Conservation (phyloP, 495 filamentous ascomycete species). For the Xylaria telfairii region DNA sequence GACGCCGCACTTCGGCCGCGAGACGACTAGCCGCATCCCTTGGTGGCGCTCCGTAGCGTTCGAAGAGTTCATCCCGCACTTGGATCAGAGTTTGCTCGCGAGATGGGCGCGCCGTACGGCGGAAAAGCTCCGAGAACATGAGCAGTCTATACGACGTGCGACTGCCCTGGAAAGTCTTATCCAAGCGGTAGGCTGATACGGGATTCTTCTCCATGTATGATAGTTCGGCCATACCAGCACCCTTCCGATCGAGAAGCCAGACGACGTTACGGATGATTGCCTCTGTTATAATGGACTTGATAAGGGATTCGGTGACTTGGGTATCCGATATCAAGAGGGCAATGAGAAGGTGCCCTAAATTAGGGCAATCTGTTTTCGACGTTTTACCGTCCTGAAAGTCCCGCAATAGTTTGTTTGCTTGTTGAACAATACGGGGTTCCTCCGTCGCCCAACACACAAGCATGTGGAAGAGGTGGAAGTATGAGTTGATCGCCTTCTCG, state of each 20-base stretch:
- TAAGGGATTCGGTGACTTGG: constrained; percentile 48
- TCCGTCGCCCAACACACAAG: constrained; percentile 50
- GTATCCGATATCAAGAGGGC: constrained; percentile 52
- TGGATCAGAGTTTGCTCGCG: constrained; percentile 41
- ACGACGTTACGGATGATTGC: constrained; percentile 58
- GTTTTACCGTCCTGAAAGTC: constrained; percentile 46
- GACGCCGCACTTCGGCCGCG: constrained; percentile 48
- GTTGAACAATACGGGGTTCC: constrained; percentile 30
- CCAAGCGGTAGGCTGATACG: constrained; percentile 53
- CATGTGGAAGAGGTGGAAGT: constrained; percentile 61
- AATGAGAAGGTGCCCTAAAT: constrained; percentile 56
- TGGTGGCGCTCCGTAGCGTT: constrained; percentile 54
- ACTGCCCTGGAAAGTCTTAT: constrained; percentile 53
- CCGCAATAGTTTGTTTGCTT: constrained; percentile 42
- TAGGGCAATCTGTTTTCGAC: constrained; percentile 51
- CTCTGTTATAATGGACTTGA: constrained; percentile 53
- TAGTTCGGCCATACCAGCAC: constrained; percentile 50
- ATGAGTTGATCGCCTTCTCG: constrained; percentile 59
- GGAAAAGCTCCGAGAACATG: constrained; percentile 61
- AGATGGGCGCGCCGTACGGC: constrained; percentile 47
- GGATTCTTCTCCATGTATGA: constrained; percentile 50
- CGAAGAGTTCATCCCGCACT: constrained; percentile 54
- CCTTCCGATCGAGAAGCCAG: constrained; percentile 54
- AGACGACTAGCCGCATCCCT: constrained; percentile 47
- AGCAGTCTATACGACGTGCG: constrained; percentile 57